Evolutionary conservation across 2,329 filamentous ascomycete genomes (phyloP).

Genomic region (Achaetomium macrosporum): DNA sequence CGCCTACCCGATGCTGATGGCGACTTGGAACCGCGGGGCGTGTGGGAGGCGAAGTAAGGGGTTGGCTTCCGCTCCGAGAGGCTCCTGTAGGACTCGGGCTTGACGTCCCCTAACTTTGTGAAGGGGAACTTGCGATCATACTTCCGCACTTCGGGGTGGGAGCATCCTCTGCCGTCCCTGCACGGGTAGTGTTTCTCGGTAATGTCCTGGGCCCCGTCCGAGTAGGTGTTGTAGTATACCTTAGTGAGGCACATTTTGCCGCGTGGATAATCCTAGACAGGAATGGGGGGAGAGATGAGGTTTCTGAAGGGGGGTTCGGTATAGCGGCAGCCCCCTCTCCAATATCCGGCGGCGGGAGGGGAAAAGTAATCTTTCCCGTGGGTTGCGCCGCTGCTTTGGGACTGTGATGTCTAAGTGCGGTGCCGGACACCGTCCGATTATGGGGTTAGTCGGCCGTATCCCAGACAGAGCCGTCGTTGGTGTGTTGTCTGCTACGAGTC

Average conservation of each 20-base stretch:
- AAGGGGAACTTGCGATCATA: slow-evolving; percentile 26
- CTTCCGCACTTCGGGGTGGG: slow-evolving; percentile 23
- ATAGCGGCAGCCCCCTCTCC: slow-evolving; percentile 1
- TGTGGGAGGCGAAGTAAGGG: slow-evolving; percentile 17
- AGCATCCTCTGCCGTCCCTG: slow-evolving; percentile 27
- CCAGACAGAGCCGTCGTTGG: slow-evolving; percentile 28
- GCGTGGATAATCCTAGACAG: slow-evolving; percentile 7
- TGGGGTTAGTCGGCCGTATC: slow-evolving; percentile 33
- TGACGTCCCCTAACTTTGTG: slow-evolving; percentile 21
- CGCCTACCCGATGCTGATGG: slow-evolving; percentile 23
- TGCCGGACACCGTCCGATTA: slow-evolving; percentile 8
- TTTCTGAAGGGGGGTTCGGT: no score
- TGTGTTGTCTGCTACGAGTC: slow-evolving; percentile 21
- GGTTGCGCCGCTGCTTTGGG: slow-evolving; percentile 8
- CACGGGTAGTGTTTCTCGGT: slow-evolving; percentile 30
- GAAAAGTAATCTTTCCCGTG: slow-evolving; percentile 1
- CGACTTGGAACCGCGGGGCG: slow-evolving; percentile 23
- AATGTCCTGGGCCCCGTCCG: slow-evolving; percentile 28
- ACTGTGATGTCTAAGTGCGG: slow-evolving; percentile 15
- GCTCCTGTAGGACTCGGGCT: slow-evolving; percentile 17
- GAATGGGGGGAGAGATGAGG: background rate
- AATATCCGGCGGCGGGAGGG: background rate
- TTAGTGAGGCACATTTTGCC: slow-evolving; percentile 31
- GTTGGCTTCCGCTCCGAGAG: slow-evolving; percentile 21
- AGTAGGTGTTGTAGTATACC: slow-evolving; percentile 31